Evolutionary conservation across 2,329 filamentous ascomycete genomes (phyloP), one percentile per base, ranked within the genome.

Genomic region (Alternaria consortialis): DNA sequence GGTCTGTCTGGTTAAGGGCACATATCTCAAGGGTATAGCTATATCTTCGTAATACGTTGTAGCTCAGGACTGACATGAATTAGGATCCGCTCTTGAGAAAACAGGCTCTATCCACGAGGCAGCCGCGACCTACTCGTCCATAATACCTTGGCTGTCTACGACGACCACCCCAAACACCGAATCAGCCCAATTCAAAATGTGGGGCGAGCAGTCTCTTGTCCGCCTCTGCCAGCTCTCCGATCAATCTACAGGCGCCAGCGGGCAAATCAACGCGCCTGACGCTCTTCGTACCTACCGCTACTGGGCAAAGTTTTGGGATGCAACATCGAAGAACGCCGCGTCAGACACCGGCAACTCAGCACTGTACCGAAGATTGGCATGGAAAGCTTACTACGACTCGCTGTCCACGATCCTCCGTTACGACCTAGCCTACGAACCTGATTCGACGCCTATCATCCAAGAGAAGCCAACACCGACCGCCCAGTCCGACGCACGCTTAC

Each of bases 361-460:
- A 34, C 65, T 51, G 32, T 64, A 71, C 52, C 83, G 90, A 64
- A 84, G 91, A 63, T 82, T 87, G 40, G 88, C 97, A 44, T 97
- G 94, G 94, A 89, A 87, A 70, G 88, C 92, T 64, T 97, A 97
- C 77, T 97, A 97, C 75, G 81, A 87, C 44, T 87, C 91, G 1
- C 81, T 97, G 17, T 96, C 93, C 2, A 84, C 84, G n/a, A 87
- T 97, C 36, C 79, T 97, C 7, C 89, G 90, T 69, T 81, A 87
- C 55, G 86, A 88, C 60, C 73, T 91, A 23, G 82, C 88, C 0
- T 91, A 88, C 53, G 73, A 77, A 11, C 80, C 80, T 34, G 85
- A 87, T 40, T 77, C 83, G 15, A 58, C 65, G 6, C 50, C 68
- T 7, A 52, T 61, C 25, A 58, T 52, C 0, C 68, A 73, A n/a